Conservation (phyloP, 2,329 filamentous ascomycete genomes). For the Pseudogymnoascus sp. region DNA sequence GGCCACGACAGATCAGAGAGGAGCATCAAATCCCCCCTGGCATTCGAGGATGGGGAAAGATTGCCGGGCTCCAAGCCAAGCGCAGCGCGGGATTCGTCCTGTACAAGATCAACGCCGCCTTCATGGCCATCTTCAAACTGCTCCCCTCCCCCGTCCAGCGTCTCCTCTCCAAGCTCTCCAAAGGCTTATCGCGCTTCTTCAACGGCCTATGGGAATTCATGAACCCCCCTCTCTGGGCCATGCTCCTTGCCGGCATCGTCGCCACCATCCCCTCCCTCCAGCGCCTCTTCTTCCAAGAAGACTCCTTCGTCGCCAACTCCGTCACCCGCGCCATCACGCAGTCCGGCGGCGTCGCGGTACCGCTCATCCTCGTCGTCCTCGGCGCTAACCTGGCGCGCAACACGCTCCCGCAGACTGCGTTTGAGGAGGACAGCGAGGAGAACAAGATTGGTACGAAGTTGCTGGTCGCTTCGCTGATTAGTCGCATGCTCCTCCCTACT, state of each 20-base stretch:
- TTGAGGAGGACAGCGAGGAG: constrained; percentile 62
- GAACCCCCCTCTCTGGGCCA: constrained; percentile 97
- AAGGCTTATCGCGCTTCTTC: constrained; percentile 42
- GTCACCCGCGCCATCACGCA: constrained; percentile 81
- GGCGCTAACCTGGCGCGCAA: constrained; percentile 92
- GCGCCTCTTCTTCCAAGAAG: constrained; percentile 76
- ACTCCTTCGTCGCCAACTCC: constrained; percentile 86
- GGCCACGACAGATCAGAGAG: constrained; percentile 23
- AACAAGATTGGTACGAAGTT: constrained; percentile 62
- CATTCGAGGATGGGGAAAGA: constrained; percentile 34
- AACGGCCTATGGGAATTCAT: constrained; percentile 82
- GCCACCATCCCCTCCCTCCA: constrained; percentile 81
- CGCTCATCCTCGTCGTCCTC: constrained; percentile 87
- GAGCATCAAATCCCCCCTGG: constrained; percentile 31
- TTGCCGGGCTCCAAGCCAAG: constrained; percentile 29
- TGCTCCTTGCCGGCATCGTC: constrained; percentile 84
- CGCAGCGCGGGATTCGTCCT: constrained; percentile 14
- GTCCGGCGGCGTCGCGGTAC: constrained; percentile 84
- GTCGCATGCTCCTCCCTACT: constrained; percentile 87
- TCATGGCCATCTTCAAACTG: constrained; percentile 32
- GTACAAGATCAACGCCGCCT: constrained; percentile 12
- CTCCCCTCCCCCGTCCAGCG: constrained; percentile 48
- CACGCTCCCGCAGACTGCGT: constrained; percentile 60
- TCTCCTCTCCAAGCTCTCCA: constrained; percentile 35
- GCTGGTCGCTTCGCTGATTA: constrained; percentile 74